Evolutionary conservation across 148 eudicot genomes (phyloP).

Genomic region (Dianthus caryophyllus): DNA sequence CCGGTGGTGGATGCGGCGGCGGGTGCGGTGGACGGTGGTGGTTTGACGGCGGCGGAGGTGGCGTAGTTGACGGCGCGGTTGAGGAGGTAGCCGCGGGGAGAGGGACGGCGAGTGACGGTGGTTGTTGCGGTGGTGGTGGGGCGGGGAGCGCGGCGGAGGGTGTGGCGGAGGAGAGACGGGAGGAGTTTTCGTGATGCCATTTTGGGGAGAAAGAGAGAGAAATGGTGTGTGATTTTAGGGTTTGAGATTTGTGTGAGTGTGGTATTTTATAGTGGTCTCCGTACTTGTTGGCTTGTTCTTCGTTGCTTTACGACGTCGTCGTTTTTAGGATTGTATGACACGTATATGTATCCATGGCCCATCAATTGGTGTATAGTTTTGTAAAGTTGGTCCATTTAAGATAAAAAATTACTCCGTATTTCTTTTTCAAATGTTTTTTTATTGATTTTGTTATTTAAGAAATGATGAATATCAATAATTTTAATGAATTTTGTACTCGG

Average conservation of each 20-base stretch:
- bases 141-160: conserved; percentile 22
- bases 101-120: conserved; percentile 37
- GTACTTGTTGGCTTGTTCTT: no score
- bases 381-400: no score
- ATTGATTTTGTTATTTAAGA: no score
- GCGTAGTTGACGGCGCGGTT: conserved; percentile 33
- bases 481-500: no score
- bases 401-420: no score
- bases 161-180: conserved; percentile 19
- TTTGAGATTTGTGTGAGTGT: conserved; percentile 1
- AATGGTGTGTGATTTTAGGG: conserved; percentile 21
- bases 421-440: no score
- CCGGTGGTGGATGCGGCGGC: conserved; percentile 24
- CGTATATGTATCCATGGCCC: no score
- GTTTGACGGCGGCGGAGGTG: conserved; percentile 16
- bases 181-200: conserved; percentile 31
- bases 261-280: conserved; percentile 13
- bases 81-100: conserved; percentile 44
- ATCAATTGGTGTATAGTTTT: no score
- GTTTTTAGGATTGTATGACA: no score
- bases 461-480: no score
- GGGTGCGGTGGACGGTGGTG: conserved; percentile 12
- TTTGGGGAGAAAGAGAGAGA: background rate
- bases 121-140: conserved; percentile 1
- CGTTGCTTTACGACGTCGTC: no score